Percentiles rank a stretch among this genome's conserved stretches.
Conservation (phyloP, 2,329 filamentous ascomycete species). For the Aureobasidium sp. region DNA sequence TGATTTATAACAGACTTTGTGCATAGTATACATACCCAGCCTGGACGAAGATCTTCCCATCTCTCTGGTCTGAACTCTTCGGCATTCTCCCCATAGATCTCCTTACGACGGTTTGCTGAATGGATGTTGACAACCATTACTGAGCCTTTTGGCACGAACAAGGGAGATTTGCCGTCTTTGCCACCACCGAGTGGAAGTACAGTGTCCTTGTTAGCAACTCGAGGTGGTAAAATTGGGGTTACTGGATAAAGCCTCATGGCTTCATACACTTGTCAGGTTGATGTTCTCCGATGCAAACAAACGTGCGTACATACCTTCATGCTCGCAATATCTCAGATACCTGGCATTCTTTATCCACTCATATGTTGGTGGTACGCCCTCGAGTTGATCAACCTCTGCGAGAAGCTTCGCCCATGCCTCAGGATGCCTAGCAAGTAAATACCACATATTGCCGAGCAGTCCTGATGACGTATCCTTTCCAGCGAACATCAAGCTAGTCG, state of each 20-base stretch:
- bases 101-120: slow-evolving; percentile 29
- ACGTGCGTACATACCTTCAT: slow-evolving; percentile 34
- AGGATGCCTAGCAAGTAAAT: slow-evolving; percentile 18
- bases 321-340: slow-evolving; percentile 49
- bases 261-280: slow-evolving; percentile 54
- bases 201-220: slow-evolving; percentile 61
- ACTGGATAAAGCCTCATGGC: slow-evolving; percentile 68
- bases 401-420: slow-evolving; percentile 17
- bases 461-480: slow-evolving; percentile 44
- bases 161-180: slow-evolving; percentile 43
- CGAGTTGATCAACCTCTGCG: slow-evolving; percentile 17
- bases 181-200: slow-evolving; percentile 59
- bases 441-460: slow-evolving; percentile 34
- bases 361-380: slow-evolving; percentile 33
- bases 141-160: slow-evolving; percentile 33
- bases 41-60: slow-evolving; percentile 17
- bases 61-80: slow-evolving; percentile 30
- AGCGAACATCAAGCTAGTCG: slow-evolving; percentile 41
- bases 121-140: slow-evolving; percentile 25
- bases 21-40: neutral
- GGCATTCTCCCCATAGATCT: slow-evolving; percentile 32
- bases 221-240: slow-evolving; percentile 55
- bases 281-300: slow-evolving; percentile 13
- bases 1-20: neutral
- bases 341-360: slow-evolving; percentile 18